Evolutionary conservation across 2,329 filamentous ascomycete species (phyloP), one percentile per base, ranked within the genome.

Genomic region (Onygenales sp.): DNA sequence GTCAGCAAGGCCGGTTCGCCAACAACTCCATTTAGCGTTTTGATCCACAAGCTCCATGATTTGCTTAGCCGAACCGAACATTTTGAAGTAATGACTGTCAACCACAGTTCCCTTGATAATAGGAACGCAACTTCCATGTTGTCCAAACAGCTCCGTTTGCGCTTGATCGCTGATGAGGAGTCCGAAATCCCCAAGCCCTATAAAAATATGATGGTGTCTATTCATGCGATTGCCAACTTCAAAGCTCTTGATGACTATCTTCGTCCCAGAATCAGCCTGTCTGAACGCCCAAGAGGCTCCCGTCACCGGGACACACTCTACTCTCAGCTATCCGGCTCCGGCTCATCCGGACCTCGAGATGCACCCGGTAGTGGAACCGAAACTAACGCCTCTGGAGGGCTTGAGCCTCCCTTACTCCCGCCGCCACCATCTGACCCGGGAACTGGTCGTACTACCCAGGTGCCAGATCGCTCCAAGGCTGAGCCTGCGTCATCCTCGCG

Each of bases 151-250:
- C 85, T 98, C 36, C 83, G 92, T 36, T 79, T 98, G 44, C 91
- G 89, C 61, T 77, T 98, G 36, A 81, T 91, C 39, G 92, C 93
- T 1, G 91, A 95, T 60, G 91, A 94, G 1, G 54, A 56, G 21
- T 55, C 56, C 2, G 55, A 58, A 40, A 93, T 98, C 55, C 93
- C 93, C 14, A 80, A 84, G 37, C 78, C 86, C 0, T 97, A 95
- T 66, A 82, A 88, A 21, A 95, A 92, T 60, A 94, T 98, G 58
- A 96, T 96, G 86, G 93, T 98, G 1, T 95, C 90, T 0, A 98
- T 98, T 54, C 93, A 98, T 67, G 93, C 93, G 13, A 97, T 98
- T 63, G 92, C 93, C 2, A 97, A 91, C 0, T 97, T 98, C 75
- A 97, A 96, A 68, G 88, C 92, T 0, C 74, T 98, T 27, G 93